Evolutionary conservation across 768 basidiomycete species (phyloP), one percentile per base, ranked within the genome.

Genomic region (Boletus vermiculosoides): DNA sequence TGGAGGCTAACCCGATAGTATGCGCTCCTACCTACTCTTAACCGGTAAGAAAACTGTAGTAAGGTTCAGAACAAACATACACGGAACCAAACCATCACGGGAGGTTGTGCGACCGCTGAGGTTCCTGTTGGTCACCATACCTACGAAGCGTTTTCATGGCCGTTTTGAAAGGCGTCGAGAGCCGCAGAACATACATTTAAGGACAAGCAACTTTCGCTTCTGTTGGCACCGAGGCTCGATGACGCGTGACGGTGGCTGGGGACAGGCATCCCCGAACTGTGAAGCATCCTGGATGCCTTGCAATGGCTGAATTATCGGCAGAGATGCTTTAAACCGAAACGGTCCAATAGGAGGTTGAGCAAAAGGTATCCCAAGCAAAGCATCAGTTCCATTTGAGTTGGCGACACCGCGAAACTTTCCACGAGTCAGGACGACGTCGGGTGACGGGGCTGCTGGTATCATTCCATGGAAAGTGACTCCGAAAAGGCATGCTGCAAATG

Each of bases 351-450:
- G 86, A 2, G 85, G 76, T 57, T 78, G 70, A 5, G 83, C 86
- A 54, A 75, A 88, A 0, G 80, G 85, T 34, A 88, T 78, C 3
- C 85, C 85, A 15, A 85, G 74, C 79, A 83, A 88, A 64, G 75
- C 74, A 10, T 85, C 80, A 11, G 78, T 78, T 11, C 77, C 78
- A 46, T 79, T 78, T 0, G 71, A 46, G 13, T 74, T 75, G 9
- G 71, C 55, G 5, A 79, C 59, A 10, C 83, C 83, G 3, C 75
- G 77, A 56, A 83, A 83, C 0, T 70, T 74, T 5, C 83, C 83
- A 8, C 73, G 76, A 12, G 66, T 72, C 12, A 80, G 61, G 6
- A 52, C 56, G 18, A 83, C 71, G n/a, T 80, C 76, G n/a, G 58
- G 59, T 13, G 57, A 56, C 7, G 47, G 4, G 10, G 13, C 18